These are phyloP conservation scores for Globisporangium orthogonon DNA, from an alignment of 352 stramenopile genomes.

Conservation along the genomic window DNA sequence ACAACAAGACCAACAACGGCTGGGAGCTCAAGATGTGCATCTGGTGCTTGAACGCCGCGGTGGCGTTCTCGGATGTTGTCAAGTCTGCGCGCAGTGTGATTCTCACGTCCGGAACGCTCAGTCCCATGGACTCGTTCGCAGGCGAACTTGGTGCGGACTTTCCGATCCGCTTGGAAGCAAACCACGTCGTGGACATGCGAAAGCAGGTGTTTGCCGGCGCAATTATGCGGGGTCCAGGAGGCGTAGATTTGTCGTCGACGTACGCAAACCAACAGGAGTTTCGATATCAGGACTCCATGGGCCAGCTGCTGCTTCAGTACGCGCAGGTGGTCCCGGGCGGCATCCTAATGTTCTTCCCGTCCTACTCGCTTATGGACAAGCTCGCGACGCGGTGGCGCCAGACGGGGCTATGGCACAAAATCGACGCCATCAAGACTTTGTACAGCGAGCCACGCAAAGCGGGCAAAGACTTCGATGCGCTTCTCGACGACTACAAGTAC, in stretches of 20 bases:
- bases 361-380: conserved; percentile 77
- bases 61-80: conserved; percentile 78
- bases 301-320: conserved; percentile 68
- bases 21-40: conserved; percentile 79
- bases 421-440: conserved; percentile 55
- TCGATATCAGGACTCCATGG: conserved; percentile 78
- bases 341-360: conserved; percentile 85
- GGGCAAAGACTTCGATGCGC: conserved; percentile 76
- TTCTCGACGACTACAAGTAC: conserved; percentile 71
- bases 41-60: conserved; percentile 81
- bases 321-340: conserved; percentile 60
- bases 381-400: conserved; percentile 58
- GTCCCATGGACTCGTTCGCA: conserved; percentile 85
- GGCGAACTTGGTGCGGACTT: conserved; percentile 78
- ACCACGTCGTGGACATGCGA: conserved; percentile 86
- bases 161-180: conserved; percentile 73
- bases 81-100: conserved; percentile 65
- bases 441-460: conserved; percentile 66
- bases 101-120: conserved; percentile 79
- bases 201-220: conserved; percentile 77
- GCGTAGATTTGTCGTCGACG: conserved; percentile 65
- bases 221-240: conserved; percentile 59
- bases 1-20: conserved; percentile 16
- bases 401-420: conserved; percentile 53
- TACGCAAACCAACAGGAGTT: conserved; percentile 82